Evolutionary conservation across 495 filamentous ascomycete genomes (phyloP).

Genomic region (Penicillium egyptiacum): DNA sequence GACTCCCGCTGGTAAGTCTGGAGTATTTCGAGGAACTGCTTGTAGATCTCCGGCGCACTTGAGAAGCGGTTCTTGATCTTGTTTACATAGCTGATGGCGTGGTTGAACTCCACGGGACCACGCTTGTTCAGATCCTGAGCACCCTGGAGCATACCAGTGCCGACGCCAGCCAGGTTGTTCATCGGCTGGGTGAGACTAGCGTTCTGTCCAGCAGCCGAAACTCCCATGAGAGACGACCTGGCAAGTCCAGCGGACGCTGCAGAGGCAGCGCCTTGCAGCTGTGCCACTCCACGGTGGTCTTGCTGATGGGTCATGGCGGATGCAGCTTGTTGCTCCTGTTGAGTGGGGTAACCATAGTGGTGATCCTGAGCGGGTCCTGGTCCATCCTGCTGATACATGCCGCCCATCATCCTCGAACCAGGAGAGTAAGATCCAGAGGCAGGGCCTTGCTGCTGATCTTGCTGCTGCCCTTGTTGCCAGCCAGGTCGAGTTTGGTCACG

Average conservation of each 20-base stretch:
- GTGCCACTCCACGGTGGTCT: constrained; percentile 78
- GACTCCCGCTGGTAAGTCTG: constrained; percentile 99
- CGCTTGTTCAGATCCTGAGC: constrained; percentile 74
- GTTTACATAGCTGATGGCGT: constrained; percentile 99
- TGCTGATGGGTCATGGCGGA: constrained; percentile 66
- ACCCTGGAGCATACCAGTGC: constrained; percentile 48
- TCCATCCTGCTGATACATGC: constrained; percentile 42
- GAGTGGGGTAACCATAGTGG: constrained; percentile 47
- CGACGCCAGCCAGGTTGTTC: constrained; percentile 47
- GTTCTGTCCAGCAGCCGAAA: constrained; percentile 47
- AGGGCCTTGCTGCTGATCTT: constrained; percentile 51
- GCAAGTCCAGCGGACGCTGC: constrained; percentile 55
- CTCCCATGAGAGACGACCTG: constrained; percentile 43
- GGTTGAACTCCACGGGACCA: constrained; percentile 98
- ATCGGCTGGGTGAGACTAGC: constrained; percentile 50
- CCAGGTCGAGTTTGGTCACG: constrained; percentile 48
- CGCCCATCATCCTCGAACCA: constrained; percentile 43
- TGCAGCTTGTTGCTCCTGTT: constrained; percentile 49
- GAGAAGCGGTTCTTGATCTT: constrained; percentile 99
- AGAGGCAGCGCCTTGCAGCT: constrained; percentile 73
- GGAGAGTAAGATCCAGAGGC: constrained; percentile 47
- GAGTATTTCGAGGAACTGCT: constrained; percentile 96
- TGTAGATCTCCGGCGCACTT: constrained; percentile 95
- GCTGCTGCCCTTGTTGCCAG: constrained; percentile 49
- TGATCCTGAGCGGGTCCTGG: constrained; percentile 43